phyloP scores from a whole-genome alignment of 495 filamentous ascomycete genomes.

The Penicillium verhagenii region DNA sequence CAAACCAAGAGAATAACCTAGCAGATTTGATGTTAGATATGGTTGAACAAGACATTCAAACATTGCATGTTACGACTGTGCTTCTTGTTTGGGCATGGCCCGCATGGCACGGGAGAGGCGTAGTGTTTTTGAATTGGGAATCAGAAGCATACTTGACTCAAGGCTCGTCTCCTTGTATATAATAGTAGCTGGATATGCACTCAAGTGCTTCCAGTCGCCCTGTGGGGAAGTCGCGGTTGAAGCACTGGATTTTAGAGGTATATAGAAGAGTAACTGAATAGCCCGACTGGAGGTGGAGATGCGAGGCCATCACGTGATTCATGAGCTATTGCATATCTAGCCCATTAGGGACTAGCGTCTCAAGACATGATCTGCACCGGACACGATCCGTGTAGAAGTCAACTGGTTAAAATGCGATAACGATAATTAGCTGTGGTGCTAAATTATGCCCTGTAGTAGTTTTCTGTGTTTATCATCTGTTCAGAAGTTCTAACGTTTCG shows the following conservation, averaged over 20 bases:
- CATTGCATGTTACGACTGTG: background rate
- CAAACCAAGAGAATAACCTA: background rate
- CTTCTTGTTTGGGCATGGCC: background rate
- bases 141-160: background rate
- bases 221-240: background rate
- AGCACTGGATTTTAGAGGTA: constrained; percentile 1
- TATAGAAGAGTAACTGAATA: constrained; percentile 14
- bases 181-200: too few relatives aligned
- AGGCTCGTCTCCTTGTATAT: too few relatives aligned
- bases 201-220: background rate
- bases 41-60: background rate
- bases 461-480: too few relatives aligned
- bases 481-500: too few relatives aligned
- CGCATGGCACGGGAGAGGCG: background rate
- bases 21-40: background rate
- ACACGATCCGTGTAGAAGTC: too few relatives aligned
- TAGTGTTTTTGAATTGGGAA: background rate
- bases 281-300: constrained; percentile 7
- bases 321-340: constrained; percentile 1
- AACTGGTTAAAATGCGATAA: too few relatives aligned
- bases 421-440: too few relatives aligned
- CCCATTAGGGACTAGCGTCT: background rate
- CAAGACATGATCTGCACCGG: background rate
- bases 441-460: too few relatives aligned
- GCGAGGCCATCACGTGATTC: constrained; percentile 4